Base-by-base conservation (phyloP, 768 basidiomycete genomes). In the Auricularia cornea region DNA sequence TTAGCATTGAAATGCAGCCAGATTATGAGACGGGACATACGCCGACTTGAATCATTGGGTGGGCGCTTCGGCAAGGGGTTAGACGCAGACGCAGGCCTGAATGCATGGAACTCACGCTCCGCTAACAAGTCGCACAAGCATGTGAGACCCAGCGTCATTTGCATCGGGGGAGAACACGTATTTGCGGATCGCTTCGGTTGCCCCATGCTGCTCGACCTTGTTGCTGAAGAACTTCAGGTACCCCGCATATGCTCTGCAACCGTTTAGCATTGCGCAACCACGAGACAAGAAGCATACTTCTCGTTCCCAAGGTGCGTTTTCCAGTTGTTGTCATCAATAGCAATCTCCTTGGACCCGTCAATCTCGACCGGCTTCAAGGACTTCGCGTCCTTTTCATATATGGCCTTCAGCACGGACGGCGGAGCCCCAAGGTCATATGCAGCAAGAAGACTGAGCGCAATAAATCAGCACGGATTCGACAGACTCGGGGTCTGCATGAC, bases 1-100 rank as follows among this genome's bases (percentile, higher is more conserved):
- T n/a, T 64, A 60, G 38, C 51, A 60, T 40, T 31, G 57, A 28
- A 12, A 10, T 48, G 44, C 3, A 20, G 14, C 31, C 12, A 29
- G 35, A 8, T 8, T 38, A 14, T 10, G 18, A 28, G 38, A 62
- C 8, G 2, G 23, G 11, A 77, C 80, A 52, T 68, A 84, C 84
- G 48, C 84, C 85, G n/a, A 79, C 72, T 66, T 82, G 80, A 59
- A 87, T 87, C 59, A 83, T 70, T 0, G 84, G 82, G 71, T 87
- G 85, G 14, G 81, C 63, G 3, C 84, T 86, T 12, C n/a, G 20
- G 18, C 10, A 62, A 60, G 33, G 29, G 28, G 14, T 59, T 23
- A 31, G 38, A 18, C 61, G 11, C 63, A 59, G 11, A 59, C 28
- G 20, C 31, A 41, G 20, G 44, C n/a, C 38, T 62, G 54, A 31